Conservation (phyloP, 2,329 filamentous ascomycete genomes). For the Zalaria obscura region DNA sequence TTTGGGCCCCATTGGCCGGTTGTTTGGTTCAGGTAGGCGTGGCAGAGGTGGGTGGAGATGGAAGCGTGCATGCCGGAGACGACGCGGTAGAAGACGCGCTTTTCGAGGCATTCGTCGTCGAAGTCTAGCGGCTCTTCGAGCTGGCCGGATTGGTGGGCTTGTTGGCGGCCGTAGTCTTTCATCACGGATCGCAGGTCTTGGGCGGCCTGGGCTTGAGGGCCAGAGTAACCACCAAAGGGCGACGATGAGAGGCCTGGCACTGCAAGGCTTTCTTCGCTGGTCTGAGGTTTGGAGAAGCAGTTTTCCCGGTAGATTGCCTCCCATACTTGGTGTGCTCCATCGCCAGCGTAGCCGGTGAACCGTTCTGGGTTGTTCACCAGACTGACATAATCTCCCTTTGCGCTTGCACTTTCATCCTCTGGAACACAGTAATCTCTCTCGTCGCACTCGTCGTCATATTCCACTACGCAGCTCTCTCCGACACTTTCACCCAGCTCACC, state of each 20-base stretch:
- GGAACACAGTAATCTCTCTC: conserved; percentile 93
- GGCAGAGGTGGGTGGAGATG: conserved; percentile 91
- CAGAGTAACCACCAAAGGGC: conserved; percentile 28
- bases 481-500: conserved; percentile 75
- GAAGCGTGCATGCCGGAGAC: conserved; percentile 97
- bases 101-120: conserved; percentile 90
- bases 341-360: conserved; percentile 85
- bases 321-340: conserved; percentile 82
- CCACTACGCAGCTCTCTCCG: conserved; percentile 89
- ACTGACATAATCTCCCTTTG: conserved; percentile 93
- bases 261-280: conserved; percentile 12
- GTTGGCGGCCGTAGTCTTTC: conserved; percentile 44
- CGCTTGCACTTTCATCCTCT: conserved; percentile 75
- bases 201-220: conserved; percentile 38
- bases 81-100: conserved; percentile 94
- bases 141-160: conserved; percentile 32
- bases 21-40: conserved; percentile 88
- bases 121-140: conserved; percentile 54
- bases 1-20: conserved; percentile 91
- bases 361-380: conserved; percentile 85
- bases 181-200: conserved; percentile 48
- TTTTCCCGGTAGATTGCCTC: conserved; percentile 95
- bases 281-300: conserved; percentile 53
- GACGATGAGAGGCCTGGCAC: conserved; percentile 10
- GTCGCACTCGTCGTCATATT: conserved; percentile 95